A percentile compares a stretch with the other conserved stretches of the same genome.
These are phyloP conservation scores for Zea mays DNA, from an alignment of 176 grass and related monocot genomes.

Conservation along the genomic window DNA sequence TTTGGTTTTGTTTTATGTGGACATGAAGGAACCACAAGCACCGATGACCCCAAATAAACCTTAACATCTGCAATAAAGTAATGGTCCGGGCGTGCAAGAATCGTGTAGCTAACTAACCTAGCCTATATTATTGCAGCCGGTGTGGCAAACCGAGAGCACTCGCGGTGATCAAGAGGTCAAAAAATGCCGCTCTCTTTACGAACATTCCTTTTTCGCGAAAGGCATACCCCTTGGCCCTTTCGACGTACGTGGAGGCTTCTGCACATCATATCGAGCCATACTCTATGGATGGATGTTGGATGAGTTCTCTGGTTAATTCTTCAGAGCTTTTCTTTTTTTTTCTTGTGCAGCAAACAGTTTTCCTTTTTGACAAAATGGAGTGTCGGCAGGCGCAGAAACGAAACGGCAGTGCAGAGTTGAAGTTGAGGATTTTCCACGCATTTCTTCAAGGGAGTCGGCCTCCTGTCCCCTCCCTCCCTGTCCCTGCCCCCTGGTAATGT, in stretches of 20 bases:
- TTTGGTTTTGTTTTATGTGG: conserved; percentile 48
- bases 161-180: conserved; percentile 27
- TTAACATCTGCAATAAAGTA: conserved; percentile 49
- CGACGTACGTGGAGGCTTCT: too few species aligned
- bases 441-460: conserved; percentile 16
- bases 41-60: conserved; percentile 24
- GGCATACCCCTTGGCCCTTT: not conserved
- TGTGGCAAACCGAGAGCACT: conserved; percentile 57
- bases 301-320: not conserved
- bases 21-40: conserved; percentile 21
- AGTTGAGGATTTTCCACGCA: not conserved
- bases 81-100: conserved; percentile 29
- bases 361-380: conserved; percentile 23
- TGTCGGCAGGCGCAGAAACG: conserved; percentile 49
- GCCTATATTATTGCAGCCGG: not conserved
- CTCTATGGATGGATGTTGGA: too few species aligned
- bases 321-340: not conserved
- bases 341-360: conserved; percentile 6
- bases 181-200: conserved; percentile 29
- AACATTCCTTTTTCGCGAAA: conserved; percentile 38
- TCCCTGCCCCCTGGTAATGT: not conserved
- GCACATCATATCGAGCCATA: too few species aligned
- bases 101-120: not conserved
- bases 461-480: not conserved
- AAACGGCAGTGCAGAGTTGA: conserved; percentile 23